These are phyloP conservation scores for Kodamaea derodonti DNA, from an alignment of 1,139 yeast species.

Conservation along the genomic window DNA sequence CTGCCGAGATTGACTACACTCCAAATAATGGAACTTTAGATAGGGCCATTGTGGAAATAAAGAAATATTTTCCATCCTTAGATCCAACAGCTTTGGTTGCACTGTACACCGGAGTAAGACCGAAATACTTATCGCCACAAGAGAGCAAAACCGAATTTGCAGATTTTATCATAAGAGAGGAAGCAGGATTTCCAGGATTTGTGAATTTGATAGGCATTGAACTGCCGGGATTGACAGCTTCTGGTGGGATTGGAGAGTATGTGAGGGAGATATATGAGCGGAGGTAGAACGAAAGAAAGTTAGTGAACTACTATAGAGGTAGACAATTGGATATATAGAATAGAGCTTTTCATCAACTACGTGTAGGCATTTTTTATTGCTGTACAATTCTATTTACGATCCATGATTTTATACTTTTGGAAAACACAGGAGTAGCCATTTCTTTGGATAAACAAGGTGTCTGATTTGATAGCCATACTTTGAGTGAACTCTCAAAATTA, in stretches of 20 bases:
- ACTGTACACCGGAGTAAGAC: constrained; percentile 79
- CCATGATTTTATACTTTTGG: too few species aligned
- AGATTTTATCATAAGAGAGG: constrained; percentile 68
- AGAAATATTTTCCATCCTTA: constrained; percentile 59
- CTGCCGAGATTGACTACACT: constrained; percentile 38
- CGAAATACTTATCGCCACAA: constrained; percentile 55
- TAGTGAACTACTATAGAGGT: too few species aligned
- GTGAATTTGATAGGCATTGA: constrained; percentile 80
- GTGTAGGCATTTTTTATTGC: too few species aligned
- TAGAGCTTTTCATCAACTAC: too few species aligned
- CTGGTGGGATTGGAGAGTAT: constrained; percentile 77
- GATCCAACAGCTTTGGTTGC: constrained; percentile 52
- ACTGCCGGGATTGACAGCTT: constrained; percentile 83
- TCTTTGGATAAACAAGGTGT: too few species aligned
- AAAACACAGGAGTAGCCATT: too few species aligned
- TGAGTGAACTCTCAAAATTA: too few species aligned
- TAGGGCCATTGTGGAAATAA: constrained; percentile 57
- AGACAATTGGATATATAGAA: too few species aligned
- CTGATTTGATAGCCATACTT: too few species aligned
- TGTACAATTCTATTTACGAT: not conserved
- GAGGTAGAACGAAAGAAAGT: too few species aligned
- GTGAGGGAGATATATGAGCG: constrained; percentile 45
- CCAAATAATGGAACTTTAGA: constrained; percentile 47
- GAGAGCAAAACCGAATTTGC: constrained; percentile 45
- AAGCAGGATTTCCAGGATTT: constrained; percentile 70